Evolutionary conservation across 2,329 filamentous ascomycete genomes (phyloP), one percentile per base, ranked within the genome.

Genomic region (Zopfia rhizophila): DNA sequence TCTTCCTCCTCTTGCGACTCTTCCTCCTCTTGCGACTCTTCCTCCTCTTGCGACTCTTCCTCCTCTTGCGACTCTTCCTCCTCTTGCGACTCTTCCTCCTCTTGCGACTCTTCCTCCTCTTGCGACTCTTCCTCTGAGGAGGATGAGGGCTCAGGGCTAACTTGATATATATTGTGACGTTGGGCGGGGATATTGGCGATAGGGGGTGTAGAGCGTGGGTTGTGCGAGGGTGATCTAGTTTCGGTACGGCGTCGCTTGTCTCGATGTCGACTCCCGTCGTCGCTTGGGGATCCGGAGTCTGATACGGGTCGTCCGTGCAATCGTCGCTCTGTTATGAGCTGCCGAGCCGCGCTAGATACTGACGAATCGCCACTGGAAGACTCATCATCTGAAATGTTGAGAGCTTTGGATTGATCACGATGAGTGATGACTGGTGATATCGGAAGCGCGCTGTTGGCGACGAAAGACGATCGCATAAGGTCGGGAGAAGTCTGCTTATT

Each of bases 381-480:
- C 11, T 36, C 29, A 3, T 37, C 28, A n/a, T 40, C 36, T 21
- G 44, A 40, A 11, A 30, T 35, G 13, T 53, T 45, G 5, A 42
- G 19, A 7, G 37, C 27, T 12, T 21, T 47, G 6, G 45, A 44
- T 12, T 48, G 23, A 7, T 30, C 45, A 10, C 44, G 45, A 25
- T 45, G 32, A 27, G 41, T 41, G n/a, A 60, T 28, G 13, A 55
- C 57, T 1, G 61, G 60, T 7, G 27, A 18, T 5, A 54, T 36
- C 3, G 63, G 51, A 7, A 70, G 54, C 0, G 66, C 68, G 46
- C 66, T 70, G 29, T 63, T 66, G 14, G 61, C 56, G 23, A 71
- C 39, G 25, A 69, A 67, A 7, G 65, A 58, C 12, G 63, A 68
- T 45, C 58, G 60, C 40, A 53, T 51, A 3, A 66, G 18, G 23